These are phyloP conservation scores for Lecanicillium sp. DNA, from an alignment of 2,329 filamentous ascomycete genomes.

Conservation along the genomic window DNA sequence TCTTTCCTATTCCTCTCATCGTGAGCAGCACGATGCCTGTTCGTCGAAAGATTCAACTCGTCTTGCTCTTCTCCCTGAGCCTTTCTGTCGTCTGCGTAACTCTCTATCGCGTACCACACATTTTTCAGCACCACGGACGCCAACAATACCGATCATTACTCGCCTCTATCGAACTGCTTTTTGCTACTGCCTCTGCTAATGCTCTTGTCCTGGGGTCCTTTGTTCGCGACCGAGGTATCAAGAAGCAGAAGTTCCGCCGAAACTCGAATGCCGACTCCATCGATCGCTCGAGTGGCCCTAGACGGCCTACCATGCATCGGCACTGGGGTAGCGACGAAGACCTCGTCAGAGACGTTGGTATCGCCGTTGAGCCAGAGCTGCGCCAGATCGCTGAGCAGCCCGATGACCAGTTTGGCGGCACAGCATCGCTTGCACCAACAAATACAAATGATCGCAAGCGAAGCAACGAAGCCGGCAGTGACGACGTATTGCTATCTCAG, in stretches of 20 bases:
- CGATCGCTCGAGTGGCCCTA: constrained; percentile 32
- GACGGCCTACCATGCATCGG: constrained; percentile 45
- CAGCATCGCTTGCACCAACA: constrained; percentile 11
- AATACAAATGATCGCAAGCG: too few relatives aligned
- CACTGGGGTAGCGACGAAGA: constrained; percentile 90
- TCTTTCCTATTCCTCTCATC: constrained; percentile 86
- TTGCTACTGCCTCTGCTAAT: constrained; percentile 81
- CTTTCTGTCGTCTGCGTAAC: constrained; percentile 72
- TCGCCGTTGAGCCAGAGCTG: constrained; percentile 51
- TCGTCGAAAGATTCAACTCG: constrained; percentile 72
- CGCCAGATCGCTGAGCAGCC: constrained; percentile 24
- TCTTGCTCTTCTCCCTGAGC: constrained; percentile 77
- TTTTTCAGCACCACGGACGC: constrained; percentile 59
- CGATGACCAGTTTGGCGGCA: constrained; percentile 31
- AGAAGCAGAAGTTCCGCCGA: constrained; percentile 76
- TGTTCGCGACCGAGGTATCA: constrained; percentile 79
- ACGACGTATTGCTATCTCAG: constrained; percentile 32
- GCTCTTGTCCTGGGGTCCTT: constrained; percentile 87
- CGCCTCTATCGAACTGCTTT: constrained; percentile 83
- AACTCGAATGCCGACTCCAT: constrained; percentile 56
- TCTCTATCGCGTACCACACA: constrained; percentile 69
- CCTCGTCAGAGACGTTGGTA: constrained; percentile 70
- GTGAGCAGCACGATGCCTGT: constrained; percentile 66
- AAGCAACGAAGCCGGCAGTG: constrained; percentile 31
- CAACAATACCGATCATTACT: constrained; percentile 86